Base-by-base conservation (phyloP, 306 rosid species). In the Psophocarpus tetragonolobus region DNA sequence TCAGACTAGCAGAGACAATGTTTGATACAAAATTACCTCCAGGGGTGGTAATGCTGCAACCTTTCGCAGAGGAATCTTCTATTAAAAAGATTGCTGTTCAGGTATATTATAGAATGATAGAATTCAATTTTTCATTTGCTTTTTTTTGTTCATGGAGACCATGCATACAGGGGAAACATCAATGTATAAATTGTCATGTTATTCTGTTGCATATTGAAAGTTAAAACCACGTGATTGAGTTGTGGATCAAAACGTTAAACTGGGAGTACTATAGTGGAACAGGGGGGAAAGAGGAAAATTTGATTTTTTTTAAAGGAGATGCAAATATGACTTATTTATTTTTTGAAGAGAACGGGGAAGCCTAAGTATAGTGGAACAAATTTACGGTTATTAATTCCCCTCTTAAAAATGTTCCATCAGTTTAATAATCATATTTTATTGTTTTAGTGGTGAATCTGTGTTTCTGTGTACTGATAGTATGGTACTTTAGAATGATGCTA, bases 11-110 rank as follows among this genome's bases (percentile, higher is more conserved):
- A 32, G 69, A 81, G 80, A 86, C 95, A 15, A 89, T 95, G 99
- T 95, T 92, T 26, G 99, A 95, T 85, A 92, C 99, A n/a, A 92
- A 85, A 71, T 74, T 95, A 77, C 99, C 99, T 53, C 97, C 97
- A 6, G 97, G 99, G 60, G 95, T 87, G 66, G 41, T 41, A 15
- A 88, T 90, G 97, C 84, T 95, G 83, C 99, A 95, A 82, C 99
- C 97, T 70, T 95, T 95, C 75, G 74, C 97, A 0, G 99, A 95
- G 21, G 99, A 91, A 50, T 92, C 99, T 77, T 89, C 99, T 1
- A 95, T 95, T 27, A 95, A 92, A 84, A 95, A 92, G 75, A 42
- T 95, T 81, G 91, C 79, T 9, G 97, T 95, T 88, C 83, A 67
- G 96, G 99, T 95, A 77, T 58, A 45, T 57, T 12, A 27, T 24